Percentiles rank a stretch among this genome's conserved stretches.
Conservation (phyloP, 202 grass and related monocot genomes). For the Bolboschoenoplectus hybrid region DNA sequence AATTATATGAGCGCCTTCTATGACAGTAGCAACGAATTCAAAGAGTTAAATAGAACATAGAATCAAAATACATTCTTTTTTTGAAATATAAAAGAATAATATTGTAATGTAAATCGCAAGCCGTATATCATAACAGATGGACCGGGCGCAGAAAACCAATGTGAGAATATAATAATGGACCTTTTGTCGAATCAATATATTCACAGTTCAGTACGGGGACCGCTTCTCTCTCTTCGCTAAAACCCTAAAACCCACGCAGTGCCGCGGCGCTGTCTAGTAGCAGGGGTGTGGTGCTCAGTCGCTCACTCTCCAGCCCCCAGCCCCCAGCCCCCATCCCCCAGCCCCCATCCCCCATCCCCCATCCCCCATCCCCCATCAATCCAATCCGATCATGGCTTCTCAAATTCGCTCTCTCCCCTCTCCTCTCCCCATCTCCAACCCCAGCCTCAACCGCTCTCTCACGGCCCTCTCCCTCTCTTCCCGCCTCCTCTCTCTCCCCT, state of each 20-base stretch:
- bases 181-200: background rate
- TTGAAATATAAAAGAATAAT: too few species aligned
- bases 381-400: conserved; percentile 18
- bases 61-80: too few species aligned
- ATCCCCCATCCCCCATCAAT: background rate
- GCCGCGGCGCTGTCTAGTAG: background rate
- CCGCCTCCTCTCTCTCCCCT: background rate
- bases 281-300: too few species aligned
- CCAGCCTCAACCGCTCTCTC: conserved; percentile 33
- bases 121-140: background rate
- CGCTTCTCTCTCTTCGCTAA: background rate
- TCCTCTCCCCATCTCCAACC: conserved; percentile 41
- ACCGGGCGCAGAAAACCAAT: background rate
- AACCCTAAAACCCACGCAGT: conserved; percentile 23
- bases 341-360: background rate
- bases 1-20: background rate
- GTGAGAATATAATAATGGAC: background rate
- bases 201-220: background rate
- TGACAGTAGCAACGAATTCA: background rate
- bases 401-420: conserved; percentile 37
- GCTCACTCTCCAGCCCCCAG: background rate
- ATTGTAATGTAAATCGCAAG: background rate
- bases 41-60: too few species aligned
- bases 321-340: background rate
- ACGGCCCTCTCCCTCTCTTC: background rate